These are phyloP conservation scores for Viridothelium virens DNA, from an alignment of 495 filamentous ascomycete genomes.

Conservation along the genomic window DNA sequence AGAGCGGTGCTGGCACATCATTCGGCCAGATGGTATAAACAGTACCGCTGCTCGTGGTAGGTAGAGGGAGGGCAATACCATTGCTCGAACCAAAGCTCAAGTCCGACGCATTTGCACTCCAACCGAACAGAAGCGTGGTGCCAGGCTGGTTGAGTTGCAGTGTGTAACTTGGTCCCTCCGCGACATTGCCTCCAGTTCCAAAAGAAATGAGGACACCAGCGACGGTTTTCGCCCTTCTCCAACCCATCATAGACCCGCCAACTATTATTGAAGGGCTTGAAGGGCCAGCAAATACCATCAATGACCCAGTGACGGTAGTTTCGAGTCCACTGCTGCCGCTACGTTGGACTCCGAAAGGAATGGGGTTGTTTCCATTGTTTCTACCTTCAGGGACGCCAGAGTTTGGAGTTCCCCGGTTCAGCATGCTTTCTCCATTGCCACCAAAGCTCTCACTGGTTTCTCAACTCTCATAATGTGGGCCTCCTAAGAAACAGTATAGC, in stretches of 20 bases:
- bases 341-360: neutral
- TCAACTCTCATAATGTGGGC: neutral
- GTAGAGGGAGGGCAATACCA: neutral
- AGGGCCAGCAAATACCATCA: neutral
- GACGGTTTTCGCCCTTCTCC: neutral
- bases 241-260: neutral
- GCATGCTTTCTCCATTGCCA: neutral
- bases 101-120: neutral
- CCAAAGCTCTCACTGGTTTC: neutral
- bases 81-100: neutral
- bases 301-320: neutral
- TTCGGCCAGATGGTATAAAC: neutral
- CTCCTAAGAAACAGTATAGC: neutral
- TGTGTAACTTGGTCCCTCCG: neutral
- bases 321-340: neutral
- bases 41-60: neutral
- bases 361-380: neutral
- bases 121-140: neutral
- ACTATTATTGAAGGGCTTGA: neutral
- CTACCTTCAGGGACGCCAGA: neutral
- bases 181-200: neutral
- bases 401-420: neutral
- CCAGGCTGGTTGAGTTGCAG: neutral
- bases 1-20: neutral
- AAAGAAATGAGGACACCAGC: neutral